Base-by-base conservation (phyloP, 1,284 basidiomycete species). In the Cryptococcus sp. region DNA sequence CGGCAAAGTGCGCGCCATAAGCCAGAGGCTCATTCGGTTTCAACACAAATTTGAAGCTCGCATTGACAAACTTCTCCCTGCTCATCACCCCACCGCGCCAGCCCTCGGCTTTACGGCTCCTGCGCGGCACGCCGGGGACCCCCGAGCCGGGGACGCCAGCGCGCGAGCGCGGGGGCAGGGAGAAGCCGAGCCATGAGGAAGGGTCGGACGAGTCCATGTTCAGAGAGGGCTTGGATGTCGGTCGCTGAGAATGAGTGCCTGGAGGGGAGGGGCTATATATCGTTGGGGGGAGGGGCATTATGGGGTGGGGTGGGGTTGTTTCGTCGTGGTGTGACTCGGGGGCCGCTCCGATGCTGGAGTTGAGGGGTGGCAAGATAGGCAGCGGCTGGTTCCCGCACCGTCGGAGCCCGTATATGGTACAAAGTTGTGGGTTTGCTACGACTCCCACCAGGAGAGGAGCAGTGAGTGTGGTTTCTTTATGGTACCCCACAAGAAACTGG, bases 1-100 rank as follows among this genome's bases (percentile, higher is more conserved):
- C 93, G 48, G 90, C 91, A 72, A 96, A 92, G 77, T 96, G 91
- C 2, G 91, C 91, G 12, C 91, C 93, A 72, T 95, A 96, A 15
- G 58, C 63, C 50, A 68, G 56, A 68, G 92, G 90, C 42, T 90
- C 90, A 45, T 80, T 84, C 4, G 93, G 93, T 68, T 91, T 91
- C 85, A 96, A 87, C 46, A 96, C 83, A 75, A 96, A 96, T 55
- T 91, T 84, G 79, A 92, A 95, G 72, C 92, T 89, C 11, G 91
- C 91, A 78, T 96, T 94, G 61, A 96, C 85, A 74, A 91, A 96
- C 67, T 88, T 86, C 78, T 93, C 90, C 79, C 89, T 89, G 69
- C 88, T 89, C 85, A 89, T 87, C 20, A 87, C 81, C 7, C 66
- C 64, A 46, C 72, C 72, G 47, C 74, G 61, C 65, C 70, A 72